Evolutionary conservation across 352 stramenopile genomes (phyloP).

Genomic region (Globisporangium emineosum): DNA sequence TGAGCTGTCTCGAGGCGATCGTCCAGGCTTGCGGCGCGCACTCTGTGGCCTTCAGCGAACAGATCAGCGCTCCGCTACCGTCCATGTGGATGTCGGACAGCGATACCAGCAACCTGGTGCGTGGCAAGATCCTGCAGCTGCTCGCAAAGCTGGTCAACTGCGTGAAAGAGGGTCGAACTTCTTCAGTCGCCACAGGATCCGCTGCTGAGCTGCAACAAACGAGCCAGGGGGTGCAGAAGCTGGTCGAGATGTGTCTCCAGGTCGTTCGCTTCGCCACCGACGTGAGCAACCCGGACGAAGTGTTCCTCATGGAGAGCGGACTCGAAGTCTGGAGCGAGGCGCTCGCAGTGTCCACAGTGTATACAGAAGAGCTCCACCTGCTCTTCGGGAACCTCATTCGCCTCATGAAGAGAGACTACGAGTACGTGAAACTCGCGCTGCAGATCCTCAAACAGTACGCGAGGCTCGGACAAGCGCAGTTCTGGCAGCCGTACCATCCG

Average conservation of each 20-base stretch:
- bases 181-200: background rate
- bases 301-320: constrained; percentile 85
- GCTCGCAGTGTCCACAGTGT: constrained; percentile 41
- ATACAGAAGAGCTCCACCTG: constrained; percentile 64
- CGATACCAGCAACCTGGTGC: constrained; percentile 77
- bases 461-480: constrained; percentile 41
- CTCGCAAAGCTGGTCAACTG: constrained; percentile 58
- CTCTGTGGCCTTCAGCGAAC: constrained; percentile 46
- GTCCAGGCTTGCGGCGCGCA: constrained; percentile 55
- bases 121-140: constrained; percentile 79
- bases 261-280: constrained; percentile 73
- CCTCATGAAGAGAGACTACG: constrained; percentile 75
- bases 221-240: constrained; percentile 24
- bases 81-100: constrained; percentile 67
- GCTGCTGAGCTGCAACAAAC: constrained; percentile 8
- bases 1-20: constrained; percentile 69
- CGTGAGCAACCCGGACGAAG: constrained; percentile 73
- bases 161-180: constrained; percentile 41
- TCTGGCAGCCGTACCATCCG: constrained; percentile 68
- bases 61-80: constrained; percentile 70
- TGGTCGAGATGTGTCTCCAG: constrained; percentile 70
- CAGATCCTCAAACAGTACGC: constrained; percentile 66
- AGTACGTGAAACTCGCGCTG: constrained; percentile 65
- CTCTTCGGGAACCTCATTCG: constrained; percentile 63
- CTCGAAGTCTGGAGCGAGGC: constrained; percentile 70